Evolutionary conservation across 495 filamentous ascomycete species (phyloP), one percentile per base, ranked within the genome.

Genomic region (Apiosordaria backusii): DNA sequence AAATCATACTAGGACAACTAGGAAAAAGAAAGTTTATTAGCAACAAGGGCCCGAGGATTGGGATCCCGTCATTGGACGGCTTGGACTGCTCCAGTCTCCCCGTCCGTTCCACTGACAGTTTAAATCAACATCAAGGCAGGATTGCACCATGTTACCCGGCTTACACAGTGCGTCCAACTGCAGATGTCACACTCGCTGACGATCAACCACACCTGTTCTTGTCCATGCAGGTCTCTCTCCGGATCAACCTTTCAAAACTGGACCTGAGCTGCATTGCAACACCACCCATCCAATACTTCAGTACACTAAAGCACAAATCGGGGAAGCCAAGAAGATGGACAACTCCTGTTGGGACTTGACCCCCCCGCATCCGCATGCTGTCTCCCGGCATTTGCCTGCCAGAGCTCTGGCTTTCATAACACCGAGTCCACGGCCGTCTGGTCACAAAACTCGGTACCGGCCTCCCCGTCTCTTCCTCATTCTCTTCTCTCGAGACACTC

Each of bases 221-320:
- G n/a, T n/a, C n/a, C n/a, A n/a, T n/a, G n/a, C n/a, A n/a, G n/a
- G n/a, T n/a, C n/a, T n/a, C 40, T 50, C 40, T 50, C 7, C 40
- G 21, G 22, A 18, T 5, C 52, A 22, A 55, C 52, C 52, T 55
- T 55, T 55, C 52, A 15, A 21, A 23, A 55, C 52, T 55, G n/a
- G 52, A 55, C 3, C 0, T 6, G 22, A 13, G n/a, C n/a, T 55
- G 52, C 52, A 23, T 55, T 23, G 52, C 18, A 55, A 55, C 52
- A 55, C 22, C 22, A 23, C 7, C n/a, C 52, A 45, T 45, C 35
- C 35, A 45, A 45, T 45, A 45, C 35, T 21, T 55, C 18, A 22
- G 21, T 55, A 55, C 52, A 55, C 52, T 55, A 55, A 18, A 55
- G 52, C 52, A 55, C 52, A 55, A 45, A 55, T 23, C 4, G 52